A percentile compares a stretch with the other conserved stretches of the same genome.
These are phyloP conservation scores for Clarireedia homoeocarpa DNA, from an alignment of 2,329 filamentous ascomycete species.

Conservation along the genomic window DNA sequence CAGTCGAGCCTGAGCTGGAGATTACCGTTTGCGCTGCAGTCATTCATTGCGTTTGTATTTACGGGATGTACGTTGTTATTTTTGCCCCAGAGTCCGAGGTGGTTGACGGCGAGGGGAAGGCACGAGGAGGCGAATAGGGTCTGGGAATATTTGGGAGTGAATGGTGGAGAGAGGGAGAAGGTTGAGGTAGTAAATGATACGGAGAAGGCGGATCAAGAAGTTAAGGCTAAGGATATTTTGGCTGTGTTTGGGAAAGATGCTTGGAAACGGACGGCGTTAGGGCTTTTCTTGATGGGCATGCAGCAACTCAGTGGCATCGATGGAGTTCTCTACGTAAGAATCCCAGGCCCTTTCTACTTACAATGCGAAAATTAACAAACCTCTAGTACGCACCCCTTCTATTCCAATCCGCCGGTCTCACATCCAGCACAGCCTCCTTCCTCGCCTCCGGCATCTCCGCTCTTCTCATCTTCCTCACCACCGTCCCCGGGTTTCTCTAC, in stretches of 20 bases:
- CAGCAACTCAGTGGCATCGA: constrained; percentile 56
- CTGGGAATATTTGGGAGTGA: constrained; percentile 27
- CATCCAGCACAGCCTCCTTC: constrained; percentile 45
- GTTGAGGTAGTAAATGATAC: constrained; percentile 8
- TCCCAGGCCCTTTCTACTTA: not conserved
- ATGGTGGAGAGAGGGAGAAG: constrained; percentile 22
- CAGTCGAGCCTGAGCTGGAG: constrained; percentile 45
- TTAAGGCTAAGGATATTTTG: constrained; percentile 18
- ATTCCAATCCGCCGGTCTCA: constrained; percentile 51
- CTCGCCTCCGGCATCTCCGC: constrained; percentile 54
- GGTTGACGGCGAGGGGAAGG: constrained; percentile 43
- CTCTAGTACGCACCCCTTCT: constrained; percentile 50
- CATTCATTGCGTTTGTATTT: constrained; percentile 34
- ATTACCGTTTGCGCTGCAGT: constrained; percentile 44
- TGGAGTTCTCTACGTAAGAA: constrained; percentile 50
- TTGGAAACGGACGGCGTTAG: constrained; percentile 41
- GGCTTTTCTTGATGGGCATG: constrained; percentile 50
- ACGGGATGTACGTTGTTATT: constrained; percentile 32
- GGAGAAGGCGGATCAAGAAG: constrained; percentile 8
- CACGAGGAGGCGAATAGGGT: constrained; percentile 37
- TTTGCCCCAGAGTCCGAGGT: constrained; percentile 49
- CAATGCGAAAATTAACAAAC: not conserved
- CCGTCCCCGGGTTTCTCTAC: constrained; percentile 47
- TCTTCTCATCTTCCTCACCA: constrained; percentile 49
- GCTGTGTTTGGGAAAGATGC: constrained; percentile 34